Evolutionary conservation across 208 protist species (phyloP).

Genomic region (Phytomonas sp.): DNA sequence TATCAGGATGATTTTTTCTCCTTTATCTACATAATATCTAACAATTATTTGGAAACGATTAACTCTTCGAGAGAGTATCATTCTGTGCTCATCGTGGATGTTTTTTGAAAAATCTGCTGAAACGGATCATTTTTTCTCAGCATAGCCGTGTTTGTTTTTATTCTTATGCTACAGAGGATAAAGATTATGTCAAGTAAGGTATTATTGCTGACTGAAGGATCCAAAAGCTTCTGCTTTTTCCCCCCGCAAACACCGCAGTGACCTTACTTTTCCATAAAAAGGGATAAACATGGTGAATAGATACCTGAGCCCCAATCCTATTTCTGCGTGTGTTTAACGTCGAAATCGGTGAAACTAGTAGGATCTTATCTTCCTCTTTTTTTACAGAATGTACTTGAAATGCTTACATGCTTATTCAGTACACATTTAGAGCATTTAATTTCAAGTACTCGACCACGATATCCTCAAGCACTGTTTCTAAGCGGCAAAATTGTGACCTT

Average conservation of each 20-base stretch:
- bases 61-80: not conserved
- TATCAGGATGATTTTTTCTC: conserved; percentile 14
- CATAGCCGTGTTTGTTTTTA: not conserved
- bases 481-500: not conserved
- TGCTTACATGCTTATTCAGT: not conserved
- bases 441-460: not conserved
- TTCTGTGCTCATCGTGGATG: not conserved
- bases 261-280: not conserved
- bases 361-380: not conserved
- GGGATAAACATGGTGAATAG: not conserved
- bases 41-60: conserved; percentile 4
- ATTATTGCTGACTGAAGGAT: not conserved
- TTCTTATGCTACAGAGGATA: not conserved
- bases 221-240: not conserved
- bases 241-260: not conserved
- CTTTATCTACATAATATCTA: not conserved
- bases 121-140: not conserved
- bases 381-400: not conserved
- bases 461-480: not conserved
- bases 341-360: not conserved
- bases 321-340: not conserved
- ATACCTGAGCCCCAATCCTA: not conserved
- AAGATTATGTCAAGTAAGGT: not conserved
- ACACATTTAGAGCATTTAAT: not conserved
- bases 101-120: not conserved